phyloP scores from a whole-genome alignment of 345 rosid genomes.

The Eucalyptus marginata region DNA sequence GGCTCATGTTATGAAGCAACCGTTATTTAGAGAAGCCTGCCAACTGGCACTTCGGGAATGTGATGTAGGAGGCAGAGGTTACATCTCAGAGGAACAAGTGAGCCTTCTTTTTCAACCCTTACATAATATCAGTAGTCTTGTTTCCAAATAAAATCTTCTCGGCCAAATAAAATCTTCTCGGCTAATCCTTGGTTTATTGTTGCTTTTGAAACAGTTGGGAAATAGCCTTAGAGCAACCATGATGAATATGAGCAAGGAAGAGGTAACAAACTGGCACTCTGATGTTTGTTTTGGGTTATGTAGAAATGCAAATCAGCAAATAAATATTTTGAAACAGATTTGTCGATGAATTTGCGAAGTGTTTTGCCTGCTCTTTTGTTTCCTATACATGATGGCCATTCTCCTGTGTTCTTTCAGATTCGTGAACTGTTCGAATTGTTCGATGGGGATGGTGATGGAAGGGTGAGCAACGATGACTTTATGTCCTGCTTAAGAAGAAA shows the following conservation, averaged over 20 bases:
- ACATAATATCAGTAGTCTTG: neutral
- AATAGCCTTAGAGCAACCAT: neutral
- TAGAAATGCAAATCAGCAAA: neutral
- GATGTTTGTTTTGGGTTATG: neutral
- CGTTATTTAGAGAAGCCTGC: conserved; percentile 55
- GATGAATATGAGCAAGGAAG: conserved; percentile 36
- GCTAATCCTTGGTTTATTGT: neutral
- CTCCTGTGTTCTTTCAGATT: conserved; percentile 23
- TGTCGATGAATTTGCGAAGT: neutral
- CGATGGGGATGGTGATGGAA: conserved; percentile 46
- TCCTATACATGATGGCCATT: neutral
- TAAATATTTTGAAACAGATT: neutral
- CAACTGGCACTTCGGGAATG: conserved; percentile 59
- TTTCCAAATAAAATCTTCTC: neutral
- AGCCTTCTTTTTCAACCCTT: neutral
- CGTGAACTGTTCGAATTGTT: conserved; percentile 35
- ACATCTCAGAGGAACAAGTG: conserved; percentile 57
- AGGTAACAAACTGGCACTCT: conserved; percentile 24
- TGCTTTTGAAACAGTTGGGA: neutral
- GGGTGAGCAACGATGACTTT: conserved; percentile 39
- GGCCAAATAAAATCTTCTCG: neutral
- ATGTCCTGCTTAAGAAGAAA: conserved; percentile 49
- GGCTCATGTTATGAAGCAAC: conserved; percentile 57
- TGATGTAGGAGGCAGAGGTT: conserved; percentile 27
- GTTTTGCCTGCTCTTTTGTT: neutral